phyloP scores from a whole-genome alignment of 2,329 filamentous ascomycete species.

The Chaetothyriales sp. region DNA sequence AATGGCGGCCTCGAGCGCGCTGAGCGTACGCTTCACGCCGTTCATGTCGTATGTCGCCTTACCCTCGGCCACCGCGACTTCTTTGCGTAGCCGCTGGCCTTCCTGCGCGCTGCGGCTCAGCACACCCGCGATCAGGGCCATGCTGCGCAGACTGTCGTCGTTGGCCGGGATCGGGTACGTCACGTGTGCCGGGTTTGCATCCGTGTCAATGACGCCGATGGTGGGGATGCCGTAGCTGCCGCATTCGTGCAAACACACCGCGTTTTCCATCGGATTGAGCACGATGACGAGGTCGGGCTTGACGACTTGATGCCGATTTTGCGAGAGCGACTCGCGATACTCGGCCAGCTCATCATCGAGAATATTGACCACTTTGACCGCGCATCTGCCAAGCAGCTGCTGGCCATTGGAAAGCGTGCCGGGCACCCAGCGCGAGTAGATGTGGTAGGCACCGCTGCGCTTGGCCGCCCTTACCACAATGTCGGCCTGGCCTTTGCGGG shows the following conservation, averaged over 20 bases:
- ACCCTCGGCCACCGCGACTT: conserved; percentile 46
- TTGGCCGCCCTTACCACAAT: conserved; percentile 69
- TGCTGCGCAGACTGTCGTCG: conserved; percentile 80
- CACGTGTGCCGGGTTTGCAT: conserved; percentile 82
- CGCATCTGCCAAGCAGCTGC: conserved; percentile 61
- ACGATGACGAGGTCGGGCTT: conserved; percentile 85
- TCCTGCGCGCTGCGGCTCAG: conserved; percentile 71
- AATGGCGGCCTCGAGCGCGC: not conserved
- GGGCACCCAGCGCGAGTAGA: conserved; percentile 87
- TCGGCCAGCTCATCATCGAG: conserved; percentile 50
- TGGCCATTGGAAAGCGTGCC: conserved; percentile 87
- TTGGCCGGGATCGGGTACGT: conserved; percentile 96
- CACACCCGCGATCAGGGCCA: conserved; percentile 70
- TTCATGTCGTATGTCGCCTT: conserved; percentile 42
- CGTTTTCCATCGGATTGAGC: conserved; percentile 87
- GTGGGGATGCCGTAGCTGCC: conserved; percentile 78
- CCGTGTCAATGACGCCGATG: conserved; percentile 87
- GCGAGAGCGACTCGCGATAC: conserved; percentile 46
- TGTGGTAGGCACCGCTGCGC: conserved; percentile 64
- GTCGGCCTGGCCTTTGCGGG: conserved; percentile 64
- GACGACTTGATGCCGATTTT: conserved; percentile 51
- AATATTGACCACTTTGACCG: conserved; percentile 63
- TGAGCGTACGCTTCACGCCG: conserved; percentile 6
- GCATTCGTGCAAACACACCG: conserved; percentile 80
- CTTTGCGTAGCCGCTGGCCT: conserved; percentile 55